Conservation (phyloP, 2,329 filamentous ascomycete species). For the Phyllosticta ampelicida region DNA sequence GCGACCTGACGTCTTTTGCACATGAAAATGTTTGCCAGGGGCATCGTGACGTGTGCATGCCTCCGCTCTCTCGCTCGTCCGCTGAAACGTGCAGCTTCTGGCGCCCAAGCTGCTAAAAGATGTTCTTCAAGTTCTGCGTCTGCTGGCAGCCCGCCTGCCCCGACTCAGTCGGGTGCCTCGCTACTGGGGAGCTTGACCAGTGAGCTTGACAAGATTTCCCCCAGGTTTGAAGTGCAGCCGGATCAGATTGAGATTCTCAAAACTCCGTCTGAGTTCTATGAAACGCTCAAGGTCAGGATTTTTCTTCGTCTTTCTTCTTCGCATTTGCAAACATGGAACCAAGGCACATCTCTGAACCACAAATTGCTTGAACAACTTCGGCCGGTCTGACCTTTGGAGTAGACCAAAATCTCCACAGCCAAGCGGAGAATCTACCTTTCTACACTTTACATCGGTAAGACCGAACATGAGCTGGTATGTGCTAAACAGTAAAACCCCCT, state of each 20-base stretch:
- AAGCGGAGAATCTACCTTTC: conserved; percentile 77
- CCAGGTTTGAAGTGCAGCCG: conserved; percentile 77
- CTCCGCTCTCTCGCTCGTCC: background rate
- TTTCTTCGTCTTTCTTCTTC: background rate
- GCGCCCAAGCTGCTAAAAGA: conserved; percentile 18
- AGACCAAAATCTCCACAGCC: conserved; percentile 74
- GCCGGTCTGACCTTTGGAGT: conserved; percentile 11
- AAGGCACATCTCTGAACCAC: background rate
- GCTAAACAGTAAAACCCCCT: background rate
- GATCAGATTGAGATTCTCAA: conserved; percentile 70
- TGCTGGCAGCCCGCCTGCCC: conserved; percentile 17
- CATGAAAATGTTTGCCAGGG: conserved; percentile 5
- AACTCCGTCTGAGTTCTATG: conserved; percentile 82
- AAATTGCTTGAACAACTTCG: background rate
- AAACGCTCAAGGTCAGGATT: conserved; percentile 64
- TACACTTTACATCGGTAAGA: conserved; percentile 94
- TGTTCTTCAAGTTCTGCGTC: conserved; percentile 24
- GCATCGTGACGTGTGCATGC: background rate
- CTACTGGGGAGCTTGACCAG: conserved; percentile 50
- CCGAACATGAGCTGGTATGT: conserved; percentile 69
- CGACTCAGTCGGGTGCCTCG: conserved; percentile 37
- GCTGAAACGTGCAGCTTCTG: conserved; percentile 13
- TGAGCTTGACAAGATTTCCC: conserved; percentile 80
- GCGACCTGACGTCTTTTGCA: background rate
- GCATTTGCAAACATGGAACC: background rate